phyloP scores from a whole-genome alignment of 768 basidiomycete species.

The Auricularia sp. region DNA sequence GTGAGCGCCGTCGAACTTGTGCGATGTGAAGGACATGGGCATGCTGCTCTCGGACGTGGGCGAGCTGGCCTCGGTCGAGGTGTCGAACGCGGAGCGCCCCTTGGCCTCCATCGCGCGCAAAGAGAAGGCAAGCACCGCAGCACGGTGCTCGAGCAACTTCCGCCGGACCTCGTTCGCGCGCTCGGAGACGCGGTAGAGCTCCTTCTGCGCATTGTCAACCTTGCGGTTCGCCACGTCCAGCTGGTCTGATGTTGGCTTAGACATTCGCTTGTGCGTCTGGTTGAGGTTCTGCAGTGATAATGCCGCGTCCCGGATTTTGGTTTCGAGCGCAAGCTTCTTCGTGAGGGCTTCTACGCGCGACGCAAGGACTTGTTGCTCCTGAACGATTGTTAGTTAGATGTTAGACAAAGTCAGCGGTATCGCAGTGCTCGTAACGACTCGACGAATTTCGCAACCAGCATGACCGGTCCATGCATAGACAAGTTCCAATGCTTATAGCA shows the following conservation, averaged over 20 bases:
- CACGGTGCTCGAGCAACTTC: slow-evolving; percentile 69
- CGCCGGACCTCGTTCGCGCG: slow-evolving; percentile 52
- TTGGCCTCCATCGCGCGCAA: slow-evolving; percentile 55
- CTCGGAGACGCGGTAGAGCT: slow-evolving; percentile 58
- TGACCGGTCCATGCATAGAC: too few species aligned
- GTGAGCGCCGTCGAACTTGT: slow-evolving; percentile 73
- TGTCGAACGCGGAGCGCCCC: slow-evolving; percentile 26
- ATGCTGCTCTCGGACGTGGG: slow-evolving; percentile 14
- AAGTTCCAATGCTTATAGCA: too few species aligned
- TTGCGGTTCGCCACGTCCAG: slow-evolving; percentile 65
- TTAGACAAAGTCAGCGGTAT: background rate
- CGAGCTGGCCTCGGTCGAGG: slow-evolving; percentile 38
- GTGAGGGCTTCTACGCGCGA: slow-evolving; percentile 55
- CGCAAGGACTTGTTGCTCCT: slow-evolving; percentile 70
- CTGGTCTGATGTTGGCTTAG: slow-evolving; percentile 60
- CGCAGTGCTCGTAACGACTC: too few species aligned
- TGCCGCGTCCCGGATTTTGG: slow-evolving; percentile 82
- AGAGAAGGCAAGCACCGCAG: slow-evolving; percentile 67
- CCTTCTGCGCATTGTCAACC: slow-evolving; percentile 59
- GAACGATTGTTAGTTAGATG: slow-evolving; percentile 4
- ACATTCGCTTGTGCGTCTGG: slow-evolving; percentile 41
- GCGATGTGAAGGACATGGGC: slow-evolving; percentile 32
- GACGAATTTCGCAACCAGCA: too few species aligned
- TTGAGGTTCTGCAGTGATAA: slow-evolving; percentile 63
- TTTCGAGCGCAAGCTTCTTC: slow-evolving; percentile 71